phyloP scores from a whole-genome alignment of 1,139 yeast species.

The Blastobotrys niveus region DNA sequence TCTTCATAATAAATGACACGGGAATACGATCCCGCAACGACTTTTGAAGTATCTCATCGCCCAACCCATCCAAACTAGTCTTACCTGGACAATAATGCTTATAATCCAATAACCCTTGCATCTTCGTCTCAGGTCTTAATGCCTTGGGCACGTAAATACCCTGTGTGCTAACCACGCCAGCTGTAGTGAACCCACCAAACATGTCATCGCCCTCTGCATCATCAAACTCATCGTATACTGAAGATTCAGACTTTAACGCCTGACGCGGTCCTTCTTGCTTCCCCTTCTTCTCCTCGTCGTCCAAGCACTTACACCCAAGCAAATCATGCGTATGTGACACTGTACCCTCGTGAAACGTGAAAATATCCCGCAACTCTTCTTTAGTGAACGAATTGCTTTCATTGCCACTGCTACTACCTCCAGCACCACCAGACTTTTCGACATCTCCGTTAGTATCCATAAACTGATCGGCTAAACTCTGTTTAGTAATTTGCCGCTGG shows the following conservation, averaged over 20 bases:
- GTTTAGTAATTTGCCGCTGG: constrained; percentile 88
- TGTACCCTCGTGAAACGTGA: constrained; percentile 51
- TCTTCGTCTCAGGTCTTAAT: constrained; percentile 32
- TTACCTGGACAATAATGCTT: constrained; percentile 51
- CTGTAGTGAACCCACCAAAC: constrained; percentile 45
- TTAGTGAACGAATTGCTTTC: constrained; percentile 35
- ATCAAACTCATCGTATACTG: constrained; percentile 2
- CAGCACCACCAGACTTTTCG: constrained; percentile 9
- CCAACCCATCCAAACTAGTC: not conserved
- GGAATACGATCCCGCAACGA: constrained; percentile 1
- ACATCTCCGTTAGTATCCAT: constrained; percentile 41
- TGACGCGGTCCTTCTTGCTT: no score
- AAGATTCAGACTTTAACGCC: constrained; percentile 12
- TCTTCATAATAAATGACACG: constrained; percentile 16
- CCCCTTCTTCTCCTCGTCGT: constrained; percentile 18
- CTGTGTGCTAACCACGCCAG: constrained; percentile 34
- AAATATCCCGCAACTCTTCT: constrained; percentile 68
- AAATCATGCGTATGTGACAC: constrained; percentile 77
- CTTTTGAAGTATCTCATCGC: constrained; percentile 13
- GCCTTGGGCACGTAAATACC: constrained; percentile 26
- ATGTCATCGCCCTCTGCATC: constrained; percentile 23
- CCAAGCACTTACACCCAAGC: constrained; percentile 60
- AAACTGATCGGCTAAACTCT: constrained; percentile 71
- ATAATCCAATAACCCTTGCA: constrained; percentile 53
- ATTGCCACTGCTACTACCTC: constrained; percentile 10